phyloP scores from a whole-genome alignment of 495 filamentous ascomycete species.

The Lepidopterella palustris region DNA sequence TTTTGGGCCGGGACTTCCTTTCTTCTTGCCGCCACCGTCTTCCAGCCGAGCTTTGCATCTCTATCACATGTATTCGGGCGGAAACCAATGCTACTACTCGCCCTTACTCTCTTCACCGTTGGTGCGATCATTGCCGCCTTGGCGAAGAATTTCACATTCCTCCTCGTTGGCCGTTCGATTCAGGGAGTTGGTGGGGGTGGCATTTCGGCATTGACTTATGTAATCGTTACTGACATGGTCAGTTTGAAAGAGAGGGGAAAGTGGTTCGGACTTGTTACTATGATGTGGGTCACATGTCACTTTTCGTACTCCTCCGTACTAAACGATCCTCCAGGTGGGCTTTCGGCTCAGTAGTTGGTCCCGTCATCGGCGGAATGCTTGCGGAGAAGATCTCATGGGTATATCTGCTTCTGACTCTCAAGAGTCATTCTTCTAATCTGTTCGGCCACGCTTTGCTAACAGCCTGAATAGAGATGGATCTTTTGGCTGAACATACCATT shows the following conservation, averaged over 20 bases:
- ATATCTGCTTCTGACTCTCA: no score
- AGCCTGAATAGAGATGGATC: slow-evolving; percentile 36
- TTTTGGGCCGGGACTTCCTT: slow-evolving; percentile 53
- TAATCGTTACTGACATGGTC: slow-evolving; percentile 59
- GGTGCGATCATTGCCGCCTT: slow-evolving; percentile 56
- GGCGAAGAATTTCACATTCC: slow-evolving; percentile 49
- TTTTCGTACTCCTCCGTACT: not conserved
- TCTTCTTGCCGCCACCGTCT: slow-evolving; percentile 41
- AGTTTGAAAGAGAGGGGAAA: slow-evolving; percentile 42
- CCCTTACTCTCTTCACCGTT: slow-evolving; percentile 47
- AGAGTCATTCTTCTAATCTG: not conserved
- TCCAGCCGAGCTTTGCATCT: slow-evolving; percentile 27
- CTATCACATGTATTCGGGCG: slow-evolving; percentile 46
- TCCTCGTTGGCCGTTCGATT: slow-evolving; percentile 58
- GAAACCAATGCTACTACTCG: slow-evolving; percentile 44
- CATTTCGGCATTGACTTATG: slow-evolving; percentile 53
- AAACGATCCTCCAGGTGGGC: slow-evolving; percentile 33
- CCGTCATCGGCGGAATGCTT: slow-evolving; percentile 46
- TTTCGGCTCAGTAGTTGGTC: slow-evolving; percentile 58
- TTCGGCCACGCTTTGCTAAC: not conserved
- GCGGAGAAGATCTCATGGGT: slow-evolving; percentile 27
- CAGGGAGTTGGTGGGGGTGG: slow-evolving; percentile 72
- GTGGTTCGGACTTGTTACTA: slow-evolving; percentile 38
- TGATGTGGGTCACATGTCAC: slow-evolving; percentile 16
- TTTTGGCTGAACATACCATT: slow-evolving; percentile 54